Percentiles rank a stretch among this genome's conserved stretches.
Conservation (phyloP, 2,329 filamentous ascomycete genomes). For the Gliomastix tumulicola region DNA sequence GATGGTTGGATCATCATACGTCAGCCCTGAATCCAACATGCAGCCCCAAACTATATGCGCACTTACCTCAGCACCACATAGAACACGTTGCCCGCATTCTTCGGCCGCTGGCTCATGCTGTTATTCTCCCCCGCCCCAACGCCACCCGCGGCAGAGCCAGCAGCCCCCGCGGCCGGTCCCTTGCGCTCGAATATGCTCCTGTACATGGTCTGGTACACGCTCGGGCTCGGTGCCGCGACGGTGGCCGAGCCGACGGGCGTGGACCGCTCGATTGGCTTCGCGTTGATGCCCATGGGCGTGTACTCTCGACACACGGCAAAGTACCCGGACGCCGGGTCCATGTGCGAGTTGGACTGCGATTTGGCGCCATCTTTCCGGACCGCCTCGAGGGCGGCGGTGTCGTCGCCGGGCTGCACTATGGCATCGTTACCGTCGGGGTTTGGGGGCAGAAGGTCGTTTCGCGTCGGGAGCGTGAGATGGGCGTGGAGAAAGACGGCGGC, state of each 20-base stretch:
- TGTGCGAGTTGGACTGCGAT: conserved; percentile 43
- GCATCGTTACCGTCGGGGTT: conserved; percentile 16
- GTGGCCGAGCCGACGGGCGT: conserved; percentile 71
- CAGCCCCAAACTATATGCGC: not conserved
- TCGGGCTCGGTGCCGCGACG: conserved; percentile 74
- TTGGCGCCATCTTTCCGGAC: conserved; percentile 57
- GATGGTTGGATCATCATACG: not conserved
- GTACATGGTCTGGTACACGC: conserved; percentile 98
- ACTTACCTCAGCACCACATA: conserved; percentile 80
- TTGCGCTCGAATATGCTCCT: conserved; percentile 89
- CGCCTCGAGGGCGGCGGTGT: conserved; percentile 55
- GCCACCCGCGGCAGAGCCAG: conserved; percentile 35
- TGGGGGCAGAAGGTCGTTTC: conserved; percentile 27
- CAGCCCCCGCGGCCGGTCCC: conserved; percentile 17
- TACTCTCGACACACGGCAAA: conserved; percentile 95
- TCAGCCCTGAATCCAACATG: not conserved
- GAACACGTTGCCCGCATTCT: conserved; percentile 78
- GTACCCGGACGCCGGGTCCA: conserved; percentile 81
- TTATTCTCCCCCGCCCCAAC: too few relatives aligned
- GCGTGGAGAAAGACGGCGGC: conserved; percentile 55
- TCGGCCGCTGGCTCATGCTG: conserved; percentile 44
- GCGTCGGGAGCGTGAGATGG: conserved; percentile 59
- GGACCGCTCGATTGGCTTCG: conserved; percentile 80
- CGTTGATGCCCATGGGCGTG: conserved; percentile 84
- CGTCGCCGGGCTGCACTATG: conserved; percentile 55